These are phyloP conservation scores for Phialophora tarda DNA, from an alignment of 2,329 filamentous ascomycete genomes.

Conservation along the genomic window DNA sequence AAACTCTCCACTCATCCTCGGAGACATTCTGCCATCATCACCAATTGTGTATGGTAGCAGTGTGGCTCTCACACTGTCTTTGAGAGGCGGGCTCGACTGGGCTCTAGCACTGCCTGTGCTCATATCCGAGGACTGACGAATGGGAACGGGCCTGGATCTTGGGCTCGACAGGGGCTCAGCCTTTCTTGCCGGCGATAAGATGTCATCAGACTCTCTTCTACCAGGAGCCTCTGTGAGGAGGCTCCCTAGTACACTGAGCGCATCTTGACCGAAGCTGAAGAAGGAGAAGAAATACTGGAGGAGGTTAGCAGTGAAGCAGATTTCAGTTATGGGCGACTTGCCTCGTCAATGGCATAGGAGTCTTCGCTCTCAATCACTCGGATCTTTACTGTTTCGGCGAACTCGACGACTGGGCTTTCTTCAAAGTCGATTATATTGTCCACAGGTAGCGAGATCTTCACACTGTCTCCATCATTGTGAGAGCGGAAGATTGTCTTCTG, in stretches of 20 bases:
- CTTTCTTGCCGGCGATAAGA: conserved; percentile 38
- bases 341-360: conserved; percentile 93
- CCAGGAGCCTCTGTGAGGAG: conserved; percentile 70
- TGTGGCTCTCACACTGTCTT: conserved; percentile 67
- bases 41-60: conserved; percentile 60
- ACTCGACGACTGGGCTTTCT: conserved; percentile 85
- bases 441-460: conserved; percentile 92
- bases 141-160: conserved; percentile 11
- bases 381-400: conserved; percentile 92
- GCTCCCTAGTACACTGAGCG: conserved; percentile 75
- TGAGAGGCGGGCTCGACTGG: conserved; percentile 45
- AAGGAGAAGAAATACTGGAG: conserved; percentile 92
- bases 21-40: conserved; percentile 54
- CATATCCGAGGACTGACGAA: conserved; percentile 26
- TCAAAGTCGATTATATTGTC: conserved; percentile 91
- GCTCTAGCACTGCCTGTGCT: conserved; percentile 25
- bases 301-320: conserved; percentile 18
- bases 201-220: conserved; percentile 48
- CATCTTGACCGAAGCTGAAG: conserved; percentile 83
- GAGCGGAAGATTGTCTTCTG: conserved; percentile 95
- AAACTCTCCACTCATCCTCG: conserved; percentile 52
- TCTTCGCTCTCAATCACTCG: conserved; percentile 92
- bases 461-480: conserved; percentile 94
- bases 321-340: conserved; percentile 49
- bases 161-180: conserved; percentile 25